Base-by-base conservation (phyloP, 495 filamentous ascomycete genomes). In the Lepraria neglecta region DNA sequence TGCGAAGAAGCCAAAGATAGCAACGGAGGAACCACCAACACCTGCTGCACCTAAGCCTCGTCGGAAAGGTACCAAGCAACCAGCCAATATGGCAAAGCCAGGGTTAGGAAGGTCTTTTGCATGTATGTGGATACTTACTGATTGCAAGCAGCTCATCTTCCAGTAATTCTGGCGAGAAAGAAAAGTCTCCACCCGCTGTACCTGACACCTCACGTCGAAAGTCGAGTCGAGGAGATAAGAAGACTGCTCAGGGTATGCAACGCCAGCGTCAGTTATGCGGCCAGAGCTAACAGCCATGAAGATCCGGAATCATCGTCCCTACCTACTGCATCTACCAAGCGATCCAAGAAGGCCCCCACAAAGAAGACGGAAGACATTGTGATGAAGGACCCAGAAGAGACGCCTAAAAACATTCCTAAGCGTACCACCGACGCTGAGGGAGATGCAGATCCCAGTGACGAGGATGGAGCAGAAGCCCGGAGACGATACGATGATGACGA, bases 31-130 rank as follows among this genome's bases (percentile, higher is more conserved):
- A n/a, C 45, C 58, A 24, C 28, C 67, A 58, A 40, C 61, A 27
- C 62, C 75, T 53, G 64, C 76, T 60, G 65, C 78, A 63, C 68
- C 76, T 61, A 59, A 73, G 62, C 66, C 81, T 61, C 83, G 84
- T 59, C 84, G 81, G 67, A 79, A 74, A 73, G 80, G 82, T 75
- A 76, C 82, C 70, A 85, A 87, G 75, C 76, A 80, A 71, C 70
- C 83, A 56, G 75, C 80, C 74, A 80, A 78, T 69, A 94, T 92
- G 91, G 91, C 91, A 75, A 89, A 86, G 78, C 83, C 87, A 71
- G 85, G 83, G 90, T 94, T 76, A 59, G 82, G 77, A 38, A 31
- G 52, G n/a, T 1, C 48, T 28, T 14, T n/a, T 15, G 15, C 31
- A 24, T 38, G 48, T 19, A 55, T 11, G 12, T 6, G 31, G 14